Base-by-base conservation (phyloP, 257 asterid genomes). In the Fraxinus anomala region DNA sequence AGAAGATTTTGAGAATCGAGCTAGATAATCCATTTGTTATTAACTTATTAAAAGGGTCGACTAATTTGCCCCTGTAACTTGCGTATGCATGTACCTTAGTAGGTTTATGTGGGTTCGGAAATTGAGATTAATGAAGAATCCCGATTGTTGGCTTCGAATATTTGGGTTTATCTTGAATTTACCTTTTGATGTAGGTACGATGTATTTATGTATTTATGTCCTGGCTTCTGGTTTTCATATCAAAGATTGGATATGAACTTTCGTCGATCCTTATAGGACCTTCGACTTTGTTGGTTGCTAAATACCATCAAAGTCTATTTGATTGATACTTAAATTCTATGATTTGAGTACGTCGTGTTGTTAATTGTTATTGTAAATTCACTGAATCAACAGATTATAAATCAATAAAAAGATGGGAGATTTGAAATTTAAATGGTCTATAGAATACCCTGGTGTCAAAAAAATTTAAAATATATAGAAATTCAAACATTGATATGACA, bases 71-170 rank as follows among this genome's bases (percentile, higher is more conserved):
- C 37, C 14, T 24, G 49, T n/a, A 11, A 47, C 24, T 56, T 79
- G 87, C 76, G 75, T 56, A 75, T 73, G 75, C 8, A 47, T 76
- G 75, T 72, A 67, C 10, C 63, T 72, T 77, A 85, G 73, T 28
- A 70, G 85, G 34, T 31, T 66, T 21, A 51, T 69, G 80, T 49
- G 95, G 94, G 80, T 90, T 90, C 88, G 86, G 92, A 91, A 82
- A 87, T 83, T 88, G 54, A 80, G 82, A 83, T 91, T 89, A 88
- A 90, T 88, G 97, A 90, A 85, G 93, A 83, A 87, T 90, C 69
- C 69, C 28, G 17, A 10, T 63, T 2, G 17, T 23, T 12, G 31
- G 34, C 24, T 63, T 24, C 16, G 17, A 26, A 63, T 3, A 5
- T 61, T 12, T 24, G 14, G 69, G 69, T 23, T 63, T 17, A 17